Percentiles rank a stretch among this genome's conserved stretches.
Evolutionary conservation across 1,284 basidiomycete species (phyloP).

Genomic region (Irpex rosettiformis): DNA sequence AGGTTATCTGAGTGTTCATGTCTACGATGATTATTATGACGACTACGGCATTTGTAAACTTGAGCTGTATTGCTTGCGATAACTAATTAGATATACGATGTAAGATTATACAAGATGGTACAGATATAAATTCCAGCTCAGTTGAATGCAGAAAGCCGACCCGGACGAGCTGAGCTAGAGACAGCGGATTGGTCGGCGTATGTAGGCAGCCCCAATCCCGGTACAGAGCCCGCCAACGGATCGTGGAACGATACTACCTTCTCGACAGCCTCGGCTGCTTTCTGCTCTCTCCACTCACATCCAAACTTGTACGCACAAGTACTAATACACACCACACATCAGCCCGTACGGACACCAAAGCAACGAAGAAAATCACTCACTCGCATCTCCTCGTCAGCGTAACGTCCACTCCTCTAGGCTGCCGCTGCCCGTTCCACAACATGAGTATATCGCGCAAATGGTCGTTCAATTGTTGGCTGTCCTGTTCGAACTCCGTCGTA

Average conservation of each 20-base stretch:
- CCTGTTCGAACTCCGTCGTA: slow-evolving; percentile 55
- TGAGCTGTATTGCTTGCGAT: too few species aligned
- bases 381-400: slow-evolving; percentile 61
- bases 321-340: slow-evolving; percentile 31
- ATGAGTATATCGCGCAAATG: slow-evolving; percentile 56
- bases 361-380: slow-evolving; percentile 41
- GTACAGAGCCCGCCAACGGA: not conserved
- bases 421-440: slow-evolving; percentile 75
- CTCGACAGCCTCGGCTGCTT: slow-evolving; percentile 42
- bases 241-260: not conserved
- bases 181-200: not conserved
- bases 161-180: too few species aligned
- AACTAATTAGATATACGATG: too few species aligned
- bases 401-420: slow-evolving; percentile 64
- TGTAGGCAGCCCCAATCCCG: not conserved
- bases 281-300: slow-evolving; percentile 82
- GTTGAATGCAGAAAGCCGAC: too few species aligned
- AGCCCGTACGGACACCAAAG: not conserved
- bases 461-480: slow-evolving; percentile 50
- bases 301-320: slow-evolving; percentile 76
- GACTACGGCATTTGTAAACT: too few species aligned
- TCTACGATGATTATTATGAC: not conserved
- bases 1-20: not conserved
- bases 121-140: not conserved
- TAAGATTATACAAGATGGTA: not conserved